Base-by-base conservation (phyloP, 169 alveolate genomes). In the Babesia sp. region DNA sequence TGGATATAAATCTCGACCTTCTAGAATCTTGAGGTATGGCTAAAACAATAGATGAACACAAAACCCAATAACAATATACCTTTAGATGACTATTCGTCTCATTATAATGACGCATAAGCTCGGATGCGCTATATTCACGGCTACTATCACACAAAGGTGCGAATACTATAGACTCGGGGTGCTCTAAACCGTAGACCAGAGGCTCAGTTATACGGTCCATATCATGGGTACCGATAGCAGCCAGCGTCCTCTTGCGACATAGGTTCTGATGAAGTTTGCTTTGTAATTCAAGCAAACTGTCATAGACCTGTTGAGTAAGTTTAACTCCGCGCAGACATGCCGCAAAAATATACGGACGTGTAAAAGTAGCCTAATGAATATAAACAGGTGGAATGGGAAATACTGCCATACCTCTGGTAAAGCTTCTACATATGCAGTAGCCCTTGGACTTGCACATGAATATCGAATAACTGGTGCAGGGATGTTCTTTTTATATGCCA, bases 211-310 rank as follows among this genome's bases (percentile, higher is more conserved):
- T 83, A 42, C 93, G 91, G 77, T 95, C 98, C 74, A 92, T 87
- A 82, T 97, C 99, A 87, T 97, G 99, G 31, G 98, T 95, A 28
- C 99, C 99, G 61, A 97, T 96, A 31, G 99, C 95, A 26, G 93
- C 97, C 28, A 96, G 76, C 36, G 96, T 86, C 83, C 99, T 90
- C 55, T 92, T 92, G 70, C 98, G 85, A 87, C 99, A 96, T 39
- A 97, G 92, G 84, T 97, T 98, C 74, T 95, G 97, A 83, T 98
- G 99, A 44, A 98, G 91, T 84, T 97, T 97, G 77, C 96, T 99
- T 80, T 97, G 98, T 54, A 96, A 87, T 70, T 97, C 99, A 61
- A 98, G 95, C 85, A 97, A 95, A 44, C 98, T 95, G 77, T 94
- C 94, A 64, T 95, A 94, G 5, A 92, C 70, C 72, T 90, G 93